Evolutionary conservation across 2,329 filamentous ascomycete species (phyloP).

Genomic region (Ampelomyces quisqualis): DNA sequence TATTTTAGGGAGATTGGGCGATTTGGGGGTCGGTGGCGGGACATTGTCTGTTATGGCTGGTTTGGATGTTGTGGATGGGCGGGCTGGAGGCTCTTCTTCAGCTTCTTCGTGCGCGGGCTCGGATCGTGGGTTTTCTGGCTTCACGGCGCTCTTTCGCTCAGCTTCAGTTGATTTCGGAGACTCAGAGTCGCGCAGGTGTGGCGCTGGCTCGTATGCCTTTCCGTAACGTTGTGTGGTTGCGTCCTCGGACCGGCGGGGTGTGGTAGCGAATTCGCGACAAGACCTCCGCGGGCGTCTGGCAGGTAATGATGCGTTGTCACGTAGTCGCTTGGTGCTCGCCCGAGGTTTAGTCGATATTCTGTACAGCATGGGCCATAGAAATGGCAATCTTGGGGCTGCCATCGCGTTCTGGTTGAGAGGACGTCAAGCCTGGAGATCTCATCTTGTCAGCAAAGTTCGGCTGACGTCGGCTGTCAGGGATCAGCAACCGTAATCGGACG

Average conservation of each 20-base stretch:
- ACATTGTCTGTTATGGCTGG: slow-evolving; percentile 19
- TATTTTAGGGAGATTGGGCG: slow-evolving; percentile 25
- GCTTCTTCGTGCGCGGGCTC: slow-evolving; percentile 23
- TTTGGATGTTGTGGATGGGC: slow-evolving; percentile 17
- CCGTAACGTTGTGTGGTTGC: slow-evolving; percentile 49
- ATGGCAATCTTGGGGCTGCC: slow-evolving; percentile 49
- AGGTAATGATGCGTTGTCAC: slow-evolving; percentile 5
- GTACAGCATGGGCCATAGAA: slow-evolving; percentile 51
- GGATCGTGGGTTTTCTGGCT: slow-evolving; percentile 7
- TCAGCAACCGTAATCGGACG: slow-evolving; percentile 14
- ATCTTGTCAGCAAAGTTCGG: slow-evolving; percentile 2
- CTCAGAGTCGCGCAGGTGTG: slow-evolving; percentile 34
- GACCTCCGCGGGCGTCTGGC: slow-evolving; percentile 18
- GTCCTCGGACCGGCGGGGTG: slow-evolving; percentile 31
- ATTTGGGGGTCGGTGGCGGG: slow-evolving; percentile 8
- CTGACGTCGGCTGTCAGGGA: slow-evolving; percentile 15
- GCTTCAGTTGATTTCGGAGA: slow-evolving; percentile 3
- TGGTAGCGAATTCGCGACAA: slow-evolving; percentile 31
- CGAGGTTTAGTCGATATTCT: slow-evolving; percentile 31
- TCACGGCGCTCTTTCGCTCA: slow-evolving; percentile 1
- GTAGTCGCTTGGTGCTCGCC: slow-evolving; percentile 16
- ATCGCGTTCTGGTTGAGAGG: slow-evolving; percentile 28
- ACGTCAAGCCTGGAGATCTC: slow-evolving; percentile 2
- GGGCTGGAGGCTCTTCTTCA: slow-evolving; percentile 23
- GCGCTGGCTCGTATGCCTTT: slow-evolving; percentile 50